Evolutionary conservation across 352 stramenopile species (phyloP).

Genomic region (Saprolegnia parasitica): DNA sequence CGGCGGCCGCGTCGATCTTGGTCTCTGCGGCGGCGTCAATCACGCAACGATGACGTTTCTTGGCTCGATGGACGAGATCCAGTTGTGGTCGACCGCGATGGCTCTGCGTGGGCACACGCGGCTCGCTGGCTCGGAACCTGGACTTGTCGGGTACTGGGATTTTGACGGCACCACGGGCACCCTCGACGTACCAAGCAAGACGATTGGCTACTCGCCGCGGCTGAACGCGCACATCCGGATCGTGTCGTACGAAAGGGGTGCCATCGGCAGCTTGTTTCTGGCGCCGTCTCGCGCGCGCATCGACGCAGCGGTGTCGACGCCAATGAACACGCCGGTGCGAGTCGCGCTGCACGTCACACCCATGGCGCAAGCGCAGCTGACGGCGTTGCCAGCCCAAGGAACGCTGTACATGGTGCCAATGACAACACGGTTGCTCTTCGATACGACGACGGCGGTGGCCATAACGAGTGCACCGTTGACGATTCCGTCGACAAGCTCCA

Average conservation of each 20-base stretch:
- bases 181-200: conserved; percentile 9
- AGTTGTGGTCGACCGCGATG: conserved; percentile 5
- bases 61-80: conserved; percentile 14
- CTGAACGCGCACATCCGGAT: conserved; percentile 9
- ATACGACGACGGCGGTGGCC: neutral
- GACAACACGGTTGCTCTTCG: neutral
- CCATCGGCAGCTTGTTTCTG: neutral
- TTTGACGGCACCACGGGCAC: neutral
- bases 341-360: neutral
- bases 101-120: neutral
- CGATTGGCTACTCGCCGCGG: neutral
- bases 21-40: neutral
- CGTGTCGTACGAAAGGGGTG: neutral
- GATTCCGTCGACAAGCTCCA: neutral
- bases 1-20: neutral
- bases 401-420: neutral
- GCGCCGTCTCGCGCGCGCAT: neutral
- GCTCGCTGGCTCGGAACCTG: conserved; percentile 9
- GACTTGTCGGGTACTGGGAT: conserved; percentile 27
- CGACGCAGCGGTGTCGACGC: neutral
- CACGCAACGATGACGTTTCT: neutral
- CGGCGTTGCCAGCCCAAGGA: conserved; percentile 5
- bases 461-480: conserved; percentile 9
- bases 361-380: conserved; percentile 1
- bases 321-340: neutral